phyloP scores from a whole-genome alignment of 1,284 basidiomycete genomes.

The Ceratobasidium sp. region DNA sequence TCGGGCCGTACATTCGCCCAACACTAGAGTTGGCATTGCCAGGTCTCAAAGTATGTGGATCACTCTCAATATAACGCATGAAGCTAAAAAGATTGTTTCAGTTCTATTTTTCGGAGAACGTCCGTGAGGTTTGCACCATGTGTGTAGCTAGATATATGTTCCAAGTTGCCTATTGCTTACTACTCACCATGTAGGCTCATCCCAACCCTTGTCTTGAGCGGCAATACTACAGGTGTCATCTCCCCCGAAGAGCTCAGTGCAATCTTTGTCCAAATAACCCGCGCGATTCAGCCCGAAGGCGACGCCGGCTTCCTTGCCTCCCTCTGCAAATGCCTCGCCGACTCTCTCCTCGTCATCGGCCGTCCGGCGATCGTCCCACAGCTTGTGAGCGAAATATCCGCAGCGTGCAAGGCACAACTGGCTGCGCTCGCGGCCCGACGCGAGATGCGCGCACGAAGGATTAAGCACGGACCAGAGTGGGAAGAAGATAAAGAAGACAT shows the following conservation, averaged over 20 bases:
- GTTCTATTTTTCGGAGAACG: slow-evolving; percentile 84
- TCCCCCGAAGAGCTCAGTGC: slow-evolving; percentile 76
- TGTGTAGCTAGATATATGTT: slow-evolving; percentile 53
- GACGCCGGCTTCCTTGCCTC: slow-evolving; percentile 80
- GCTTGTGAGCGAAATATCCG: slow-evolving; percentile 60
- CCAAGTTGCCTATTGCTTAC: background rate
- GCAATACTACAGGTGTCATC: slow-evolving; percentile 73
- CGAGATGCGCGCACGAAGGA: slow-evolving; percentile 59
- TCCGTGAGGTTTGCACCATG: slow-evolving; percentile 80
- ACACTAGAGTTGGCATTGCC: slow-evolving; percentile 77
- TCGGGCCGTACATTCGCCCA: slow-evolving; percentile 77
- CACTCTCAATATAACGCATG: background rate
- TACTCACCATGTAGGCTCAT: slow-evolving; percentile 63
- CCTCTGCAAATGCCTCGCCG: slow-evolving; percentile 78
- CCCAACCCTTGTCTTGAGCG: slow-evolving; percentile 75
- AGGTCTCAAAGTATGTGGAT: slow-evolving; percentile 56
- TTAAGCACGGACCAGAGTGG: slow-evolving; percentile 55
- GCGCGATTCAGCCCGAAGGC: slow-evolving; percentile 70
- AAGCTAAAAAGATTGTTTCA: slow-evolving; percentile 47
- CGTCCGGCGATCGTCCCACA: slow-evolving; percentile 60
- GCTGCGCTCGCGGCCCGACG: slow-evolving; percentile 72
- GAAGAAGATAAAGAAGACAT: slow-evolving; percentile 73
- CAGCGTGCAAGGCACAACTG: slow-evolving; percentile 68
- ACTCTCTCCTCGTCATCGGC: slow-evolving; percentile 72
- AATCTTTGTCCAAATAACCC: slow-evolving; percentile 73